Evolutionary conservation across 176 grass and related monocot genomes (phyloP), one percentile per base, ranked within the genome.

Genomic region (Coix lacrymajobi): DNA sequence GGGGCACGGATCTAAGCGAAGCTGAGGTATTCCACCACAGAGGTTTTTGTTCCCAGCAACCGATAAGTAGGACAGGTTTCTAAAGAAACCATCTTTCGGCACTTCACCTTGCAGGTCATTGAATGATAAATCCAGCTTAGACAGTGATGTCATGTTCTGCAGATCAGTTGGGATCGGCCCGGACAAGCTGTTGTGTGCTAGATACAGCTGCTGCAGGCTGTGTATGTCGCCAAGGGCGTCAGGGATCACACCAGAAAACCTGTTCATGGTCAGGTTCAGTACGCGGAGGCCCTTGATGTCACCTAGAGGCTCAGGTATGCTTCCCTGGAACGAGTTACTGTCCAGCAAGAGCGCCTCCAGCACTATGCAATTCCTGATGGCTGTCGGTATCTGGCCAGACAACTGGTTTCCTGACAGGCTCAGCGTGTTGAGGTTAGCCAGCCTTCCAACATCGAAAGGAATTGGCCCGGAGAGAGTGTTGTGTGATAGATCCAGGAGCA

Each of bases 211-310:
- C 7, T 78, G 58, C 1, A 84, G 32, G 62, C 3, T 29, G n/a
- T 3, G 7, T 11, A 88, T 72, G 37, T 28, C 78, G 45, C 31
- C 52, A 9, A 84, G 2, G 64, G 75, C 13, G 6, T 49, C 12
- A 26, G 86, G 90, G 11, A 92, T 83, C 8, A 9, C 3, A 30
- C 86, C 83, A 32, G 82, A 82, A 3, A 92, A 37, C 7, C 66
- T 78, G 16, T 92, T 92, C 51, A 19, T 46, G 1, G 79, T 79
- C 16, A 85, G 51, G 11, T 93, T 86, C 22, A 93, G 3, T 36
- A 4, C 8, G 16, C 16, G 13, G 39, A 90, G 74, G 4, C 82
- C 85, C 11, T 76, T 85, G 39, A 87, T 58, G 3, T 78, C 71
- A 14, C 5, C 29, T 9, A 91, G 28, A 17, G 77, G 56, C 8